phyloP scores from a whole-genome alignment of 2,329 filamentous ascomycete genomes.

The Nigrospora osmanthi region DNA sequence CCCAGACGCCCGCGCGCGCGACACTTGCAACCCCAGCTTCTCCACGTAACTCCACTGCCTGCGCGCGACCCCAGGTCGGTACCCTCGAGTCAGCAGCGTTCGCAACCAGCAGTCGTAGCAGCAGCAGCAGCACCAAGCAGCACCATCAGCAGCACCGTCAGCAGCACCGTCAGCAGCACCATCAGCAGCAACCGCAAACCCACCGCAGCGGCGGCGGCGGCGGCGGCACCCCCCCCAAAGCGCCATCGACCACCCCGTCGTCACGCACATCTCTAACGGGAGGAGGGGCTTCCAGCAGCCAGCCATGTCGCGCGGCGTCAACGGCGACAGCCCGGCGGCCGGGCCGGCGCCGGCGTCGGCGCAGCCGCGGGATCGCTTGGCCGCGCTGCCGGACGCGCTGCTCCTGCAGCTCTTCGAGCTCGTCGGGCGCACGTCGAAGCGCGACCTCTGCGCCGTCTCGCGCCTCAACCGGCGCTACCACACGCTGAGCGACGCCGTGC shows the following conservation, averaged over 20 bases:
- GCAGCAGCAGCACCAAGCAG: too few relatives aligned
- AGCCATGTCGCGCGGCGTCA: neutral
- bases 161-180: neutral
- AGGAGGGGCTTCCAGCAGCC: too few relatives aligned
- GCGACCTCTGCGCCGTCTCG: constrained; percentile 34
- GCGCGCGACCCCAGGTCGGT: too few relatives aligned
- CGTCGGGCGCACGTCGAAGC: constrained; percentile 21
- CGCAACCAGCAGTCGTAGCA: too few relatives aligned
- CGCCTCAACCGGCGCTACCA: constrained; percentile 34
- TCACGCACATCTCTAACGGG: too few relatives aligned
- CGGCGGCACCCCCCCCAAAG: too few relatives aligned
- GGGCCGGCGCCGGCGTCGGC: neutral
- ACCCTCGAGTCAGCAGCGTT: too few relatives aligned
- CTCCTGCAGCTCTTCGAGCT: constrained; percentile 30
- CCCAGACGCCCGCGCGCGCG: too few relatives aligned
- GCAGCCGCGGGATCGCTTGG: constrained; percentile 8
- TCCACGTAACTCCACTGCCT: neutral
- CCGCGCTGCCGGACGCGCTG: constrained; percentile 29
- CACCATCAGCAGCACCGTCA: neutral
- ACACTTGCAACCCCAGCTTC: too few relatives aligned
- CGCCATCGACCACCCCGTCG: too few relatives aligned
- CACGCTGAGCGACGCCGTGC: constrained; percentile 34
- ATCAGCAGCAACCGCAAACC: neutral
- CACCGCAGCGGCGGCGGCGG: too few relatives aligned
- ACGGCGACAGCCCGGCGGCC: neutral